phyloP scores from a whole-genome alignment of 2,329 filamentous ascomycete genomes.

The Cladophialophora immunda region DNA sequence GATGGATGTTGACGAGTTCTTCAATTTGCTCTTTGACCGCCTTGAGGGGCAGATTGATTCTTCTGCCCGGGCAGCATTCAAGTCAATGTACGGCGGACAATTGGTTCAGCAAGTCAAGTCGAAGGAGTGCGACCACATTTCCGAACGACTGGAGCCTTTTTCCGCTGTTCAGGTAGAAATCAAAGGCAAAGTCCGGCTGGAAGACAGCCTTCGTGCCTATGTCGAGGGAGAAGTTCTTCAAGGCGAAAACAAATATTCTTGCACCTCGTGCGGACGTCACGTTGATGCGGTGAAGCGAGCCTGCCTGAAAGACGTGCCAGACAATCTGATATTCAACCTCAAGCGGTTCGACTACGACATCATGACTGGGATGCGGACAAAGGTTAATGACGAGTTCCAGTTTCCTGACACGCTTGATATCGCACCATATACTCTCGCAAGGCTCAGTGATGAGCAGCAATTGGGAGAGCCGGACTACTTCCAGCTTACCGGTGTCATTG shows the following conservation, averaged over 20 bases:
- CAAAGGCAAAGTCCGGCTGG: conserved; percentile 83
- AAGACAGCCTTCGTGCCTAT: conserved; percentile 92
- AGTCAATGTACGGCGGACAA: conserved; percentile 88
- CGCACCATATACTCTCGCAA: conserved; percentile 86
- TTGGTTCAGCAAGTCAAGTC: conserved; percentile 95
- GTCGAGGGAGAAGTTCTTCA: conserved; percentile 97
- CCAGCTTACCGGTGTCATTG: conserved; percentile 91
- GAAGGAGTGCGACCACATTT: conserved; percentile 92
- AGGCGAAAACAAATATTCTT: conserved; percentile 98
- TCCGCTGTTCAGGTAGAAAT: conserved; percentile 96
- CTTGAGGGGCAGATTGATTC: conserved; percentile 83
- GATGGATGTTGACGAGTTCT: conserved; percentile 99
- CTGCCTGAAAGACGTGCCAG: conserved; percentile 89
- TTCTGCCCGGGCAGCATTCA: conserved; percentile 75
- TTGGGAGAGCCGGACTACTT: conserved; percentile 76
- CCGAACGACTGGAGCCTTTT: conserved; percentile 87
- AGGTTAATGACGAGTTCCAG: conserved; percentile 94
- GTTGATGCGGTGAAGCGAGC: conserved; percentile 94
- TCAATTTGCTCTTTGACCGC: conserved; percentile 89
- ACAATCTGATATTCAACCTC: conserved; percentile 94
- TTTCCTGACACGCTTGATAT: conserved; percentile 88
- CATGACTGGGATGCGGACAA: conserved; percentile 77
- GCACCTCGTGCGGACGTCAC: conserved; percentile 84
- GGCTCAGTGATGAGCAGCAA: conserved; percentile 71
- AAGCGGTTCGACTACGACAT: conserved; percentile 67